phyloP scores from a whole-genome alignment of 1,284 basidiomycete species.

The Trichosporon inkin region DNA sequence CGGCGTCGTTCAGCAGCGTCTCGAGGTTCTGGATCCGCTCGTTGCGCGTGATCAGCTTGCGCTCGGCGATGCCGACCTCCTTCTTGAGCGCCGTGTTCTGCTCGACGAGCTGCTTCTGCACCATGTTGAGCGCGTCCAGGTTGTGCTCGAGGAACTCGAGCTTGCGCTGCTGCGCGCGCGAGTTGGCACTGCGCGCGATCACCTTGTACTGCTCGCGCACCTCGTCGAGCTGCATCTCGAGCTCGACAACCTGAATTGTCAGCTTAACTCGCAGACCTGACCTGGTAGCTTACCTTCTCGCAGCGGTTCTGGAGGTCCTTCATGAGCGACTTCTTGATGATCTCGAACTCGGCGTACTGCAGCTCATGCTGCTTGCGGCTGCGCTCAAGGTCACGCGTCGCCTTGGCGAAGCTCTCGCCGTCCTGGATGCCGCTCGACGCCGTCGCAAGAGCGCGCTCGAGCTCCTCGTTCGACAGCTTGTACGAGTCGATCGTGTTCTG shows the following conservation, averaged over 20 bases:
- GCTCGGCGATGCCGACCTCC: slow-evolving; percentile 93
- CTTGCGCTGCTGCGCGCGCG: slow-evolving; percentile 98
- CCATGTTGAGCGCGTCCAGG: slow-evolving; percentile 87
- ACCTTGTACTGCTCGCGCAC: slow-evolving; percentile 99
- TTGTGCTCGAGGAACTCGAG: slow-evolving; percentile 98
- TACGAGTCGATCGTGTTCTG: slow-evolving; percentile 85
- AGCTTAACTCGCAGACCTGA: not conserved
- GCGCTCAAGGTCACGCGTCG: slow-evolving; percentile 93
- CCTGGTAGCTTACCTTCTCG: slow-evolving; percentile 74
- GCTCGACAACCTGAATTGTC: slow-evolving; percentile 78
- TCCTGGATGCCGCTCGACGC: slow-evolving; percentile 95
- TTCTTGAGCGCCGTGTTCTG: slow-evolving; percentile 98
- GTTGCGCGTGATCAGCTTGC: slow-evolving; percentile 90
- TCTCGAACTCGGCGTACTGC: slow-evolving; percentile 96
- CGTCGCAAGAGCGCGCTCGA: slow-evolving; percentile 95
- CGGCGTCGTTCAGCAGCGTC: slow-evolving; percentile 83
- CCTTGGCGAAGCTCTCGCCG: slow-evolving; percentile 91
- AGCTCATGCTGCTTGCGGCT: slow-evolving; percentile 95
- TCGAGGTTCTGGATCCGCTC: slow-evolving; percentile 97
- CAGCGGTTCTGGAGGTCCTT: slow-evolving; percentile 98
- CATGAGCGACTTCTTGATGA: slow-evolving; percentile 98
- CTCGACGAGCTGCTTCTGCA: slow-evolving; percentile 99
- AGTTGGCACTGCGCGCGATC: slow-evolving; percentile 94
- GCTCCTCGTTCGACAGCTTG: slow-evolving; percentile 94
- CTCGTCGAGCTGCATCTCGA: slow-evolving; percentile 98